Conservation (phyloP, 176 grass and related monocot genomes). For the Carex cristatella region DNA sequence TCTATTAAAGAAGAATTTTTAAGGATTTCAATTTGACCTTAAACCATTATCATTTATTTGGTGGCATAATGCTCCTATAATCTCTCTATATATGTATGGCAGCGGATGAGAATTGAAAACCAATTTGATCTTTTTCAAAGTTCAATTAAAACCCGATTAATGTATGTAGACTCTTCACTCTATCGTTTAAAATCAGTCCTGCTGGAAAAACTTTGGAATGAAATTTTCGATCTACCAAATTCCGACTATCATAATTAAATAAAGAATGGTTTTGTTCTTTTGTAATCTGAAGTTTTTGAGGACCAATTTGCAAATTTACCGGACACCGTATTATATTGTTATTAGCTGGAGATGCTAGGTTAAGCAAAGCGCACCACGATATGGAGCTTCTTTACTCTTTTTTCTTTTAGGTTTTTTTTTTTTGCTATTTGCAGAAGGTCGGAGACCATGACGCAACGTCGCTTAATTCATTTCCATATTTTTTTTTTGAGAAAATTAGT, state of each 20-base stretch:
- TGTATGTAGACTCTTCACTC: not conserved
- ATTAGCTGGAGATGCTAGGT: not conserved
- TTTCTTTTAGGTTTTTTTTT: not conserved
- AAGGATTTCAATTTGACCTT: not conserved
- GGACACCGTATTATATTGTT: not conserved
- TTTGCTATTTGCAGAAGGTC: constrained; percentile 2
- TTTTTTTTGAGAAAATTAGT: no score
- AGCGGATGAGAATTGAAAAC: not conserved
- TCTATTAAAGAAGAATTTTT: no score
- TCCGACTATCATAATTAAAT: not conserved
- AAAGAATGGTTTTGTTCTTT: not conserved
- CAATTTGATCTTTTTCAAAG: not conserved
- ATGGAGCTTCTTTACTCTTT: not conserved
- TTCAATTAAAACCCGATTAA: not conserved
- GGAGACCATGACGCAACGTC: not conserved
- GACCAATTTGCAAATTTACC: not conserved
- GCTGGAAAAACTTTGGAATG: not conserved
- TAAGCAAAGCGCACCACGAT: constrained; percentile 25
- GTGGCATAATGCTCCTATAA: no score
- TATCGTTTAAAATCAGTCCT: not conserved
- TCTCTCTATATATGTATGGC: no score
- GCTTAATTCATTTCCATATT: no score
- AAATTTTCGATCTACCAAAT: not conserved
- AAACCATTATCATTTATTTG: no score
- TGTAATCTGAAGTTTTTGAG: not conserved